Conservation (phyloP, 805 yeast species). For the Zygoascus biomembranicola region DNA sequence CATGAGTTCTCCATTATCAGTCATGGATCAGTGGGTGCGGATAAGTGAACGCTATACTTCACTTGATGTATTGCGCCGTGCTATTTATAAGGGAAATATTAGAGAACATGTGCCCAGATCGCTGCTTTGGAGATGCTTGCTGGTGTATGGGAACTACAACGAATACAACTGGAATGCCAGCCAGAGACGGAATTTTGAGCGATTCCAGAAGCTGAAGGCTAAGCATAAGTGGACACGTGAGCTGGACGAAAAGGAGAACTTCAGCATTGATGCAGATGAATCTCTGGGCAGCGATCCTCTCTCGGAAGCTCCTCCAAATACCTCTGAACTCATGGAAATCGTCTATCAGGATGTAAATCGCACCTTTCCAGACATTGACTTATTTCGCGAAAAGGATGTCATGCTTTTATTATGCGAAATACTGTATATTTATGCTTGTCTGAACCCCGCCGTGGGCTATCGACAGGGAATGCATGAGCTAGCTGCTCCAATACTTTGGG, state of each 20-base stretch:
- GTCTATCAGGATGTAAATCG: slow-evolving; percentile 28
- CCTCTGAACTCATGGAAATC: slow-evolving; percentile 15
- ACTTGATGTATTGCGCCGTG: slow-evolving; percentile 5
- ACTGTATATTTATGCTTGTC: slow-evolving; percentile 39
- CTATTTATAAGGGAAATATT: slow-evolving; percentile 12
- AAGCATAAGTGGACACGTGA: not conserved
- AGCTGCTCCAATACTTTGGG: slow-evolving; percentile 36
- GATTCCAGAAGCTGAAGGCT: slow-evolving; percentile 5
- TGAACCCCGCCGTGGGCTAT: slow-evolving; percentile 40
- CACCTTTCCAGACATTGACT: slow-evolving; percentile 28
- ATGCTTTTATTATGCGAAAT: slow-evolving; percentile 29
- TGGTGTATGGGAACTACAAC: slow-evolving; percentile 17
- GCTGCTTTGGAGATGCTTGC: slow-evolving; percentile 17
- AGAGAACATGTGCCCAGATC: slow-evolving; percentile 8
- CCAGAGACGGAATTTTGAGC: slow-evolving; percentile 4
- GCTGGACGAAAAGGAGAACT: not conserved
- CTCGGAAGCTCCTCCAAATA: not conserved
- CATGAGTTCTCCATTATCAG: not conserved
- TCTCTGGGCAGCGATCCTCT: not conserved
- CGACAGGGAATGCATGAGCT: slow-evolving; percentile 52
- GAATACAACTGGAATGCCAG: slow-evolving; percentile 11
- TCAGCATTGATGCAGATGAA: not conserved
- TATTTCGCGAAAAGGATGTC: slow-evolving; percentile 22
- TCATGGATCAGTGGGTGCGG: not conserved
- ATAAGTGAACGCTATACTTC: not conserved